These are phyloP conservation scores for Entoloma clypeatum DNA, from an alignment of 1,284 basidiomycete genomes.

Conservation along the genomic window DNA sequence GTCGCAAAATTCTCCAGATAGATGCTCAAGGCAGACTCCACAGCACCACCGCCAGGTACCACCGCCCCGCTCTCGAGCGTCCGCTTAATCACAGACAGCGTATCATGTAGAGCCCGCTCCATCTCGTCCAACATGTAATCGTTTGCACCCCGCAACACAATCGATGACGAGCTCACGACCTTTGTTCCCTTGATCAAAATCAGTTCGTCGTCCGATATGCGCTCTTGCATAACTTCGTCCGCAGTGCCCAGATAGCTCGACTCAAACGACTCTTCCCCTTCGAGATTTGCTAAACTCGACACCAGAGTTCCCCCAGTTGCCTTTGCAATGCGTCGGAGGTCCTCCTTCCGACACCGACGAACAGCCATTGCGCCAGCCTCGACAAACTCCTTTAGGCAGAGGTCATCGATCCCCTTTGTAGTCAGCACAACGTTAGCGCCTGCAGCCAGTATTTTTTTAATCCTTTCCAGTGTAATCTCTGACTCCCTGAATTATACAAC, in stretches of 20 bases:
- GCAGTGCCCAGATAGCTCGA: slow-evolving; percentile 85
- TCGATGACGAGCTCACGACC: slow-evolving; percentile 90
- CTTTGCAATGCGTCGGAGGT: slow-evolving; percentile 94
- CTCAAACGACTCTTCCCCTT: slow-evolving; percentile 98
- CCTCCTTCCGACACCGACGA: slow-evolving; percentile 96
- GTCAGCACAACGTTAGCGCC: slow-evolving; percentile 98
- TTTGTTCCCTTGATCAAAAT: slow-evolving; percentile 98
- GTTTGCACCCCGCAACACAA: slow-evolving; percentile 95
- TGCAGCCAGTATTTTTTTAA: slow-evolving; percentile 93
- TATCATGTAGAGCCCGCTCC: slow-evolving; percentile 96
- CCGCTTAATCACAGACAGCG: slow-evolving; percentile 93
- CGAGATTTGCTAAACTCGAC: slow-evolving; percentile 92
- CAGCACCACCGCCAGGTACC: slow-evolving; percentile 96
- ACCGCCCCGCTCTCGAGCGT: slow-evolving; percentile 96
- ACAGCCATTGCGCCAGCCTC: slow-evolving; percentile 99
- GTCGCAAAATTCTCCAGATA: slow-evolving; percentile 99
- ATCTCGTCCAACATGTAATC: slow-evolving; percentile 99
- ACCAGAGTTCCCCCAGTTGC: slow-evolving; percentile 95
- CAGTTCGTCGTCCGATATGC: slow-evolving; percentile 97
- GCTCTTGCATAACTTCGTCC: slow-evolving; percentile 96
- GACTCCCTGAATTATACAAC: too few relatives aligned
- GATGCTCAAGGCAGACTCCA: slow-evolving; percentile 95
- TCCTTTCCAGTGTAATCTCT: slow-evolving; percentile 94
- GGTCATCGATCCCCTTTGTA: slow-evolving; percentile 98
- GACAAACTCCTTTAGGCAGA: slow-evolving; percentile 98